Evolutionary conservation across 805 yeast species (phyloP), one percentile per base, ranked within the genome.

Genomic region (Wickerhamomyces bisporus): DNA sequence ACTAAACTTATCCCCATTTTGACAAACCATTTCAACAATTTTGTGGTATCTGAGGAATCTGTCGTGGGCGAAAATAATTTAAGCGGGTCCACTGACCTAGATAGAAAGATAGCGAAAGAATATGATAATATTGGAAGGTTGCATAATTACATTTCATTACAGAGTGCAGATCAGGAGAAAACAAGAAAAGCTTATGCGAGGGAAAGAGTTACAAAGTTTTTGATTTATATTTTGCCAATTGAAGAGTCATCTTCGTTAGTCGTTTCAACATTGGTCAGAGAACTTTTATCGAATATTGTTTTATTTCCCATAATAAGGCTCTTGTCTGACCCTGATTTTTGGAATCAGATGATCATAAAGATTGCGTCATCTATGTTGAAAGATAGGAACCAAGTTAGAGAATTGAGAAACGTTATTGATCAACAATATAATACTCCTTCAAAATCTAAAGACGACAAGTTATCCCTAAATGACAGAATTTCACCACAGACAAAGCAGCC

Each of bases 321-420:
- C 61, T 48, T 82, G 1, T 61, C 81, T 0, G 89, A 83, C 34
- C 76, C 91, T 1, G 95, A 87, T 54, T 82, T 77, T 42, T 83
- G 82, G 75, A 89, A 89, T 55, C 73, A 77, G 39, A 51, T 69
- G 29, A 67, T 87, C 13, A 78, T 79, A 9, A 71, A 73, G 36
- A 56, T 72, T 2, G 73, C 84, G 2, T 80, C 86, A 4, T 71
- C 71, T 23, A 72, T 82, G 11, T 64, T 89, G 53, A 78, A 78
- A 44, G 94, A 86, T 50, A 65, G 88, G 39, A 73, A 73, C 26
- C 86, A 85, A 50, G 94, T 88, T 1, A 75, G 80, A 42, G 73
- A 78, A 45, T 69, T 89, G 17, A 63, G 95, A 43, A 76, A 72
- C 17, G 84, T 86, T 1, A 62, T 88, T 26, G 81, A 80, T 44